A percentile compares a stretch with the other conserved stretches of the same genome.
Conservation (phyloP, 352 stramenopile species). For the Aphanomyces stellatus region DNA sequence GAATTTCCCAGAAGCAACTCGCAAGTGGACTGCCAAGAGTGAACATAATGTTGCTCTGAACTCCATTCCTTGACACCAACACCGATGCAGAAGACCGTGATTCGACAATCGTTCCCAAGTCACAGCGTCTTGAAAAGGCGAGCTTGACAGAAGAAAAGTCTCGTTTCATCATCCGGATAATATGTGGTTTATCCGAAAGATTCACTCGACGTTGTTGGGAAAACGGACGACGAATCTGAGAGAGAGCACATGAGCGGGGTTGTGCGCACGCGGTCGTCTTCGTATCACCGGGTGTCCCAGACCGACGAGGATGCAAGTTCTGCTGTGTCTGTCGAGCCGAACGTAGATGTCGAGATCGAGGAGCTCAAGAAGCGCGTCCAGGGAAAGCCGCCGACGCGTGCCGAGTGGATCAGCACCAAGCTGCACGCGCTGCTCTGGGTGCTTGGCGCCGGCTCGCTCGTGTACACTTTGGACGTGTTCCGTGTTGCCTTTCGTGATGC, state of each 20-base stretch:
- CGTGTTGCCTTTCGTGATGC: conserved; percentile 53
- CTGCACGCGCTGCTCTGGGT: conserved; percentile 73
- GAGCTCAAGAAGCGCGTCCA: conserved; percentile 22
- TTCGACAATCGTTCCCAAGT: no score
- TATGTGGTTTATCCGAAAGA: background rate
- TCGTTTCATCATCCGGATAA: background rate
- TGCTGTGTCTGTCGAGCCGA: conserved; percentile 27
- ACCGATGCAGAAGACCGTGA: no score
- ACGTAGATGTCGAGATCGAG: conserved; percentile 29
- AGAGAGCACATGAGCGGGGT: background rate
- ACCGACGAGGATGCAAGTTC: conserved; percentile 25
- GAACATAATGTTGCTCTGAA: no score
- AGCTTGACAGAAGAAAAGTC: background rate
- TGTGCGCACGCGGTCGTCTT: conserved; percentile 9
- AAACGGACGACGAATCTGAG: background rate
- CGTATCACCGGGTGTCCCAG: conserved; percentile 48
- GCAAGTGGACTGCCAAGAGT: no score
- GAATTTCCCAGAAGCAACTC: no score
- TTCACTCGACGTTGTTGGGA: no score
- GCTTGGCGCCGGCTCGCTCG: conserved; percentile 34
- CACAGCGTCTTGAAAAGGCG: no score
- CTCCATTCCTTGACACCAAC: no score
- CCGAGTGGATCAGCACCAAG: conserved; percentile 55
- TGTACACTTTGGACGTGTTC: conserved; percentile 66
- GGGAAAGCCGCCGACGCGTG: conserved; percentile 32